Percentiles rank a stretch among this genome's conserved stretches.
Evolutionary conservation across 1,139 yeast genomes (phyloP).

Genomic region (Nakaseomyces kungkrabaensis): DNA sequence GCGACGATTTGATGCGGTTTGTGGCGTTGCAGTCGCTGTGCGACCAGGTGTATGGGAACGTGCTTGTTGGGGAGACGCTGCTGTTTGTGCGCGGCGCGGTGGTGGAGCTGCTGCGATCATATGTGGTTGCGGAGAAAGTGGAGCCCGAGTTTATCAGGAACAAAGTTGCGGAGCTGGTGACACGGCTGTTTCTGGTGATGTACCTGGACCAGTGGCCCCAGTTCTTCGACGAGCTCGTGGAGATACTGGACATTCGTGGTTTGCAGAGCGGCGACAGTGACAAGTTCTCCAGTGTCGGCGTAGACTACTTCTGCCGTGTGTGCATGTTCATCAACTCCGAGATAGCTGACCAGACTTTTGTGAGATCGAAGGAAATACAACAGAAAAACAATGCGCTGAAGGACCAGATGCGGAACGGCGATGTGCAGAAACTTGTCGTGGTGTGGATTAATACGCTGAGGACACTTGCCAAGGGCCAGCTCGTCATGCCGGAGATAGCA

Average conservation of each 20-base stretch:
- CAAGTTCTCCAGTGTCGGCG: constrained; percentile 34
- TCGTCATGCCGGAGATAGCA: constrained; percentile 16
- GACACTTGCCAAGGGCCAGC: constrained; percentile 13
- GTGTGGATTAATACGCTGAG: constrained; percentile 60
- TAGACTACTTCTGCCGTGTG: constrained; percentile 71
- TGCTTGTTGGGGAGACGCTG: constrained; percentile 8
- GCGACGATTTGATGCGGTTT: constrained; percentile 53
- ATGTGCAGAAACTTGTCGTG: constrained; percentile 55
- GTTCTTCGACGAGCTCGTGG: constrained; percentile 58
- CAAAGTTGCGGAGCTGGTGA: constrained; percentile 67
- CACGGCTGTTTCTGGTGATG: constrained; percentile 56
- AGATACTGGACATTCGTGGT: constrained; percentile 22
- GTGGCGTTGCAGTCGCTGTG: constrained; percentile 76
- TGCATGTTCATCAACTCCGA: constrained; percentile 74
- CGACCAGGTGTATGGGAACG: constrained; percentile 37
- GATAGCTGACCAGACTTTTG: constrained; percentile 83
- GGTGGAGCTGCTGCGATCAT: constrained; percentile 34
- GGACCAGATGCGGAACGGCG: constrained; percentile 70
- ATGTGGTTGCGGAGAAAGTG: constrained; percentile 18
- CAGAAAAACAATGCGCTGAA: constrained; percentile 65
- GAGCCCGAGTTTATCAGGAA: constrained; percentile 65
- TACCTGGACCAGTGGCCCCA: constrained; percentile 52
- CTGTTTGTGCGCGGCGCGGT: constrained; percentile 33
- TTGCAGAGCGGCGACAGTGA: background rate
- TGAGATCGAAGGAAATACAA: constrained; percentile 51